Evolutionary conservation across 331 rosid species (phyloP), one percentile per base, ranked within the genome.

Genomic region (Cydonia oblonga): DNA sequence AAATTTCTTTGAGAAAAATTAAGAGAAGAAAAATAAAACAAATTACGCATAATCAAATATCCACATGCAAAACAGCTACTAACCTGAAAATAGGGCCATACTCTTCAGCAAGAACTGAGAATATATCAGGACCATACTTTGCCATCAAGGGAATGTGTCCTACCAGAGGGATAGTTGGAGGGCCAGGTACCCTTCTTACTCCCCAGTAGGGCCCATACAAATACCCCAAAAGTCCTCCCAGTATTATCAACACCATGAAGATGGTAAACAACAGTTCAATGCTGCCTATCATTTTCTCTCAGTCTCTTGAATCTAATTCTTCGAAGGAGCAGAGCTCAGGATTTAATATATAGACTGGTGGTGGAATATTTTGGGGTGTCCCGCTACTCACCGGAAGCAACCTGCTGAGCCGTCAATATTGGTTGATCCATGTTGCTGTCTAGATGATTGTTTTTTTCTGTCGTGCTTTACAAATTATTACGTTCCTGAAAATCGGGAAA

Each of bases 1-100:
- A 54, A 54, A 54, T 54, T 22, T 54, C 3, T 54, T 22, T 1
- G 15, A 7, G 23, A 54, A n/a, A 8, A 20, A 54, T 3, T n/a
- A 8, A 3, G 26, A 22, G 15, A n/a, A 49, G 4, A 18, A 49
- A 49, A 9, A 8, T 1, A 5, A 4, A 1, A 25, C 18, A 59
- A 59, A 59, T 25, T 59, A 49, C 3, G 20, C 54, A 18, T 1
- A 49, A 6, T 49, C 20, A 49, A 16, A 49, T 18, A 11, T 5
- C 19, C 6, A 25, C 64, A 25, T 5, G 19, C 16, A 5, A 13
- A 12, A 20, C 6, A 54, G 26, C 24, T 29, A 64, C 64, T 65
- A 69, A 93, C 98, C 98, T 93, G 96, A 85, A 93, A 79, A 93
- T 84, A 57, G 98, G 97, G 66, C 98, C 98, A 68, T 89, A 95